phyloP scores from a whole-genome alignment of 768 basidiomycete species.

The Auricularia auricula-judae region DNA sequence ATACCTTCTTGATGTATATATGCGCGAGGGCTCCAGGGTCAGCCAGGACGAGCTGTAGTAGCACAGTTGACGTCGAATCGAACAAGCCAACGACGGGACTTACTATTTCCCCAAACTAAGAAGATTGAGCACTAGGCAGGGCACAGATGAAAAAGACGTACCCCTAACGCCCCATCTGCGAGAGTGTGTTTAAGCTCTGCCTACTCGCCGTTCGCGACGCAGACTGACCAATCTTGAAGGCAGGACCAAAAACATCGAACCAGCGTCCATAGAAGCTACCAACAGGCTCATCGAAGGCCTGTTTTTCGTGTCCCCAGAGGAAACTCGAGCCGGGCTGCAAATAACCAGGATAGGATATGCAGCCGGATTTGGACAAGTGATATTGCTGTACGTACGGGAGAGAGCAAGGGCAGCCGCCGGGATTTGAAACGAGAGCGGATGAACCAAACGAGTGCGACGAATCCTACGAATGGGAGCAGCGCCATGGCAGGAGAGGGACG shows the following conservation, averaged over 20 bases:
- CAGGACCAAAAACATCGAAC: constrained; percentile 7
- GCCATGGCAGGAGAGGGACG: neutral
- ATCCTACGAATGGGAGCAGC: neutral
- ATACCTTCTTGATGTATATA: constrained; percentile 7
- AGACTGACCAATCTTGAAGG: constrained; percentile 10
- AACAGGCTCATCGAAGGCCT: constrained; percentile 4
- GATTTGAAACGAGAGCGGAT: neutral
- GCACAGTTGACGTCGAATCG: neutral
- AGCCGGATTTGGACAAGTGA: neutral
- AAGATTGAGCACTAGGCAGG: neutral
- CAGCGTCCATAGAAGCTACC: constrained; percentile 8
- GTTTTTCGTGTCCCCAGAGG: constrained; percentile 14
- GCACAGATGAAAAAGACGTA: neutral
- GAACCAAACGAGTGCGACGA: neutral
- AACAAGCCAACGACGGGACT: neutral
- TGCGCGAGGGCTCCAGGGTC: constrained; percentile 14
- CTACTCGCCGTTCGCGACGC: neutral
- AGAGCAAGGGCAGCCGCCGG: neutral
- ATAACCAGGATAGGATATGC: neutral
- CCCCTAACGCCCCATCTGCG: constrained; percentile 7
- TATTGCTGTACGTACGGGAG: neutral
- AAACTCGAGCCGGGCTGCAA: constrained; percentile 5
- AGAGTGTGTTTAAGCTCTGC: neutral
- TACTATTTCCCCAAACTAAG: neutral
- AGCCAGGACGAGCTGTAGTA: constrained; percentile 10